Base-by-base conservation (phyloP, 2,329 filamentous ascomycete genomes). In the Blastomyces silverae region DNA sequence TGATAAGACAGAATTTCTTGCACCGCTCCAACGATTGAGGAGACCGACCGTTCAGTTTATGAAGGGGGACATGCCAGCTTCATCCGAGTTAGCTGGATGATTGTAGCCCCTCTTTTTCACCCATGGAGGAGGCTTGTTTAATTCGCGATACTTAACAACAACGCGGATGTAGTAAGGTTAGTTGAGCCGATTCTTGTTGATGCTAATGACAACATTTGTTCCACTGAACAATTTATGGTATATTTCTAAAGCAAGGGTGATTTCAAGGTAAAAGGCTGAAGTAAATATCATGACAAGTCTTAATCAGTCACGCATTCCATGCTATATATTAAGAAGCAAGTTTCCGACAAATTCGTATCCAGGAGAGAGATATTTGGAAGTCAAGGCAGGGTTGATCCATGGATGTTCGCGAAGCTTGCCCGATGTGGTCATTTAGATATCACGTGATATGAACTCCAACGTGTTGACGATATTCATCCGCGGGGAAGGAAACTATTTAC, bases 351-450 rank as follows among this genome's bases (percentile, higher is more conserved):
- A 48, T 48, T 48, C 17, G 44, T 17, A 20, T 25, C 2, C 7
- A 53, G 17, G 25, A 11, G 2, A 2, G 2, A 25, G 25, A 17
- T 37, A 34, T 37, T 37, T 37, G 15, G 53, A n/a, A 56, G 53
- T 37, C 20, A 37, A 56, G 37, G 10, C 1, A 56, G 37, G 53
- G 53, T 56, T 56, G 53, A 34, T 56, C 53, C n/a, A 56, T 22
- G 15, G 31, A 56, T 34, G 53, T 56, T 56, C 53, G 25, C 53
- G 28, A 37, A 56, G 53, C 53, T 56, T 56, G 53, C 53, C 53
- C 53, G 11, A 56, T 56, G 28, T 20, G 17, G 53, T 11, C 17
- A 55, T 7, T 5, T 10, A n/a, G 7, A 37, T 10, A 20, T 56
- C 53, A 56, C 31, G 28, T 56, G 53, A 37, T 37, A 37, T 31